Base-by-base conservation (phyloP, 1,284 basidiomycete species). In the Farysia itapuensis region DNA sequence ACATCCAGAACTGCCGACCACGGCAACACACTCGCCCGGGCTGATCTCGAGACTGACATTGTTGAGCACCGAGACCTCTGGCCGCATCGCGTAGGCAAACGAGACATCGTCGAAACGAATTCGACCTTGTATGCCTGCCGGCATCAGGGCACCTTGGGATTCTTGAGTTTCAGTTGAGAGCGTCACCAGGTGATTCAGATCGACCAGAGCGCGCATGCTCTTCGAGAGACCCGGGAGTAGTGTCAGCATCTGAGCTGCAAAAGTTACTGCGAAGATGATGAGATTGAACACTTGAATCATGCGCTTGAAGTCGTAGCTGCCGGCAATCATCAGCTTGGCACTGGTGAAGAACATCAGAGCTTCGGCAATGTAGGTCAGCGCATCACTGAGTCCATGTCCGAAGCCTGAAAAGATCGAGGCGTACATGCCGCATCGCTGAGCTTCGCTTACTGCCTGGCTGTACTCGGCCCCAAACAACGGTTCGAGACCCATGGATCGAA, bases 221-320 rank as follows among this genome's bases (percentile, higher is more conserved):
- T 72, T 74, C 24, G 53, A 48, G 4, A 71, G 42, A 5, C 56
- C 60, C 0, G 74, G 73, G 20, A 77, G 35, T 79, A 91, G 93
- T 21, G 85, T 82, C 83, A 96, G 86, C 61, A 92, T 82, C 75
- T 91, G 89, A 19, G 86, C 85, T 2, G 90, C 89, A 60, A 95
- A 94, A 3, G 90, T 89, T 51, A 97, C 86, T 0, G 88, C 86
- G 79, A 97, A 97, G 28, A 97, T 85, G 46, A 97, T 87, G 47
- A 97, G 82, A 54, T 93, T 88, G 74, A 95, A 85, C 19, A 89
- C 87, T 77, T 92, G 83, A 34, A 95, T 83, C 87, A 96, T 90
- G 58, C 86, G 83, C 54, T 86, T 81, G 76, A 94, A 95, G 13
- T 84, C 84, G 78, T 94, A 92, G 12, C 82, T 84, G n/a, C 88